Base-by-base conservation (phyloP, 2,329 filamentous ascomycete species). In the Aspergillus sp. region DNA sequence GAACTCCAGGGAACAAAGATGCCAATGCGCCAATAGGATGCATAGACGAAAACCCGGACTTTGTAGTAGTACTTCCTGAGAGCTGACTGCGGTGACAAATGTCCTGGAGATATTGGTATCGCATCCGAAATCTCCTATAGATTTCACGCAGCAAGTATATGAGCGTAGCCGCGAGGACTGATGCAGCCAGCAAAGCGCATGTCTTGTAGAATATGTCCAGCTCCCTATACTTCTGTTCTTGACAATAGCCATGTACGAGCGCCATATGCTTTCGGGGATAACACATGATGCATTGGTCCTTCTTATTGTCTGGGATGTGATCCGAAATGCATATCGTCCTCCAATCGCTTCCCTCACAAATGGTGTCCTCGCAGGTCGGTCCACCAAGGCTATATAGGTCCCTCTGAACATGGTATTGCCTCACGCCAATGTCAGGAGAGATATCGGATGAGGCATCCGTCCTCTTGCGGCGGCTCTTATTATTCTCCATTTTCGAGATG, bases 171-270 rank as follows among this genome's bases (percentile, higher is more conserved):
- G 25, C 53, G 9, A 55, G 30, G 5, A 55, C 21, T 10, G 53
- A 45, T 21, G 39, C 53, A 17, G 39, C 53, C 17, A 55, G 32
- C 4, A 55, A 17, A 13, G 53, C 53, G 23, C 53, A 55, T 13
- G 30, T n/a, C 53, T 55, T 55, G 15, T 55, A 47, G 25, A 55
- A 55, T 23, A 55, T 23, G 36, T 55, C 53, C 39, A 55, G 53
- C 23, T 55, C 53, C 12, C 17, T 45, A 15, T 43, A 30, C 38
- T 43, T 55, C 12, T 32, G n/a, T 21, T 30, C n/a, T 39, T 28
- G 51, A 43, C 39, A 45, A 21, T 45, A 21, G n/a, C 17, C 15
- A 7, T 47, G 19, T 10, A 55, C 28, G 21, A 30, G 39, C 8
- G 17, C 41, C 25, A 55, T 32, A 15, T 55, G 25, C 30, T 43